Evolutionary conservation across 306 rosid species (phyloP), one percentile per base, ranked within the genome.

Genomic region (Cajanus cajan): DNA sequence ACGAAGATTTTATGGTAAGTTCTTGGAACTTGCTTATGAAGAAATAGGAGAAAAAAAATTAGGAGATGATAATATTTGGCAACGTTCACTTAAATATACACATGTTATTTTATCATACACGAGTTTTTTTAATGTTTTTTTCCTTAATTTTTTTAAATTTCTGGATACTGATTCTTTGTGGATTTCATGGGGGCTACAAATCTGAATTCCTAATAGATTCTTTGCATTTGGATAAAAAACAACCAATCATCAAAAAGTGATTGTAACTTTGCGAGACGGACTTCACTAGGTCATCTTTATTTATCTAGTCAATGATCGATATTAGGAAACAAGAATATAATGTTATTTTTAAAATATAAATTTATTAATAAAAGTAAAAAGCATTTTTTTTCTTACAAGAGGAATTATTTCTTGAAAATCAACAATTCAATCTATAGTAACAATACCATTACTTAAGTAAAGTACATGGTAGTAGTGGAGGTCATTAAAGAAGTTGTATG

Each of bases 141-240:
- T 18, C 28, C 18, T 15, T n/a, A 22, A 8, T 9, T 64, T 52
- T 54, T 63, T 63, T 34, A 48, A 43, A 28, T 28, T 21, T 68
- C 7, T 41, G 41, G 18, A 65, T 68, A 71, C 18, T 65, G 82
- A 82, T 44, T 61, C 75, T 55, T 43, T 34, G 77, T 68, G 59
- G 88, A 88, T 90, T 87, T 77, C 74, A 86, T 88, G 92, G 94
- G 93, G 88, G 50, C 90, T 73, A 73, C 89, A 83, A 57, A 85
- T 86, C 90, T 59, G 61, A 75, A 65, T 57, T 39, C 78, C 65
- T 57, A 78, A 73, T 77, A 18, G 74, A 61, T 86, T 81, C 89
- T 33, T 40, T 86, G 89, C 58, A 90, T 70, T 55, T 74, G 84
- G 81, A 88, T 82, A 9, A 37, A 80, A 77, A 82, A n/a, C 71